phyloP scores from a whole-genome alignment of 805 yeast genomes.

The Ogataea naganishii region DNA sequence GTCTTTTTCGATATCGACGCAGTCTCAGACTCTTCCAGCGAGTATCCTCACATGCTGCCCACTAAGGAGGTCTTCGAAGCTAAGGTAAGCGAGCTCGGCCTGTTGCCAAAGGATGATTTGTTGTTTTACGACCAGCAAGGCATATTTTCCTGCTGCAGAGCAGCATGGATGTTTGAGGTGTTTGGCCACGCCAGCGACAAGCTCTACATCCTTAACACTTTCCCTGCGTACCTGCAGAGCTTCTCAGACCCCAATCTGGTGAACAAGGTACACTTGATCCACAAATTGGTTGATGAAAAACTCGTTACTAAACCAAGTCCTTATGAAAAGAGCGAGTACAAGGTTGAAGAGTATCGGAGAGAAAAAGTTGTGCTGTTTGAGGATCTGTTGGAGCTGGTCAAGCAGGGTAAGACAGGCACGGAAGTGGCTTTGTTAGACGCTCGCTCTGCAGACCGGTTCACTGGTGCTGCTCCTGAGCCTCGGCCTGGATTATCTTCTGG shows the following conservation, averaged over 20 bases:
- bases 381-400: constrained; percentile 51
- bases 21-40: constrained; percentile 46
- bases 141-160: constrained; percentile 82
- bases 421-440: constrained; percentile 70
- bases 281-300: constrained; percentile 14
- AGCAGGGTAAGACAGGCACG: constrained; percentile 31
- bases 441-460: constrained; percentile 63
- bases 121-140: constrained; percentile 84
- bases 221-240: constrained; percentile 23
- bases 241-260: constrained; percentile 16
- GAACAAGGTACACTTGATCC: constrained; percentile 11
- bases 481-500: constrained; percentile 85
- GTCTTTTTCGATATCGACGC: constrained; percentile 74
- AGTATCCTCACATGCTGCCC: constrained; percentile 92
- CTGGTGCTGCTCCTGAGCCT: constrained; percentile 82
- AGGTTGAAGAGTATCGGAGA: constrained; percentile 26
- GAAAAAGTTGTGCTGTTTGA: constrained; percentile 59
- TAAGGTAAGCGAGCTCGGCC: constrained; percentile 47
- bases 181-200: constrained; percentile 58
- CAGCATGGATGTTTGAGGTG: constrained; percentile 79
- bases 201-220: constrained; percentile 67
- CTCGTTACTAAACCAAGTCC: constrained; percentile 15
- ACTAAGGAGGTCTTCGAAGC: constrained; percentile 41
- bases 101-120: constrained; percentile 45
- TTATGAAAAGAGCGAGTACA: constrained; percentile 21